Conservation (phyloP, 345 rosid species). For the Eucalyptus grandis region DNA sequence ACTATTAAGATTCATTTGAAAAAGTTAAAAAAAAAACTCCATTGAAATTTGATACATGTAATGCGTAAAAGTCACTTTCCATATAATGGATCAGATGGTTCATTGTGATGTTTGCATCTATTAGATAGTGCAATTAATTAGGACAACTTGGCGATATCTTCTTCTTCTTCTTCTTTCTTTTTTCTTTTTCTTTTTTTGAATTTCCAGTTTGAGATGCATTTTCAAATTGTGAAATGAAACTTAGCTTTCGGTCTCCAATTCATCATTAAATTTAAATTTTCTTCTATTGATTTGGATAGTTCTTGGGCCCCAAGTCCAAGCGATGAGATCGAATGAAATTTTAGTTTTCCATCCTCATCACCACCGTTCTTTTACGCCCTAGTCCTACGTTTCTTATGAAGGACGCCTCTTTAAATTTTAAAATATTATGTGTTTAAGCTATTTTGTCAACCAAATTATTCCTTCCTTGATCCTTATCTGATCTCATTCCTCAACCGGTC, state of each 20-base stretch:
- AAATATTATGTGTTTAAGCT: not conserved
- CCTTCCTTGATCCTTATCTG: not conserved
- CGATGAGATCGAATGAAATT: not conserved
- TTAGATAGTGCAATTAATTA: too few species aligned
- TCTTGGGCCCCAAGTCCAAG: not conserved
- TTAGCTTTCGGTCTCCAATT: not conserved
- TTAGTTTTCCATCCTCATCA: not conserved
- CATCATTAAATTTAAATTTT: not conserved
- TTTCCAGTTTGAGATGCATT: not conserved
- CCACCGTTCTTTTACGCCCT: not conserved
- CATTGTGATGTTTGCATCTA: not conserved
- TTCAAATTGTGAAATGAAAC: not conserved
- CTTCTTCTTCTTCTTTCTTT: not conserved
- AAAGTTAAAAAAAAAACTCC: not conserved
- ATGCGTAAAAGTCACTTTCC: not conserved
- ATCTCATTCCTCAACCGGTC: not conserved
- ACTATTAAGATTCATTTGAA: not conserved
- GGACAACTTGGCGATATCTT: not conserved
- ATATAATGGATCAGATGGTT: not conserved
- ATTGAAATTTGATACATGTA: not conserved
- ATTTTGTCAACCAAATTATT: not conserved
- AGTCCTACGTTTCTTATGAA: not conserved
- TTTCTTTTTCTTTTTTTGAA: not conserved
- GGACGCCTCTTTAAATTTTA: not conserved
- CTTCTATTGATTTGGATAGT: not conserved